Evolutionary conservation across 495 filamentous ascomycete species (phyloP), one percentile per base, ranked within the genome.

Genomic region (Aspergillus heteromorphus): DNA sequence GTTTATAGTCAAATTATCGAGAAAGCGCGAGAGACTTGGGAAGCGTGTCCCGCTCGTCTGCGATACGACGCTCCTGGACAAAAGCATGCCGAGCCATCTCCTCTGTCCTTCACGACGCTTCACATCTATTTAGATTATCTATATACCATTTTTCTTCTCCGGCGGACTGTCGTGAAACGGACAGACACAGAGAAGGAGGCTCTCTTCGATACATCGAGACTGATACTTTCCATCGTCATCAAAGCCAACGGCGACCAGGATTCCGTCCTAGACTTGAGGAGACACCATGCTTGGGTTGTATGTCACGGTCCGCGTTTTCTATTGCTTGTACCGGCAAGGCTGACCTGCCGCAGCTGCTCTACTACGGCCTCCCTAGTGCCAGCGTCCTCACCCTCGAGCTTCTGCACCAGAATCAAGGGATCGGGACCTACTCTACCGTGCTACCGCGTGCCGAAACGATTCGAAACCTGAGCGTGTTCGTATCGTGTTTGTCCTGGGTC

Each of bases 361-460:
- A 72, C 29, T 77, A 74, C 48, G 84, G 79, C 13, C 75, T 86
- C 4, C 84, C 79, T 2, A 70, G 73, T 13, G 83, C 82, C 2
- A 80, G 80, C 7, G 78, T 85, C 45, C 74, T 87, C 16, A 78
- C 80, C 20, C 72, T 86, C 41, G 84, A 87, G 58, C 74, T 87
- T 11, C 66, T 84, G 6, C 80, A 75, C 43, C 81, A 84, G 53
- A 78, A 78, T 11, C 76, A 79, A 53, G 63, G 68, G 4, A 63
- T 70, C 0, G 59, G 66, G 4, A 60, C 72, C 40, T 58, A 69
- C 45, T 45, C 58, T 20, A 54, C 72, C 27, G 51, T 71, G 50
- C 65, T 81, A 4, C 81, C 82, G 0, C 76, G 83, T 14, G 82
- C 84, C 1, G 79, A 83, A 56, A 71, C 81, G 9, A 82, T 86